These are phyloP conservation scores for Kodamaea jinghongensis DNA, from an alignment of 805 yeast species.

Conservation along the genomic window DNA sequence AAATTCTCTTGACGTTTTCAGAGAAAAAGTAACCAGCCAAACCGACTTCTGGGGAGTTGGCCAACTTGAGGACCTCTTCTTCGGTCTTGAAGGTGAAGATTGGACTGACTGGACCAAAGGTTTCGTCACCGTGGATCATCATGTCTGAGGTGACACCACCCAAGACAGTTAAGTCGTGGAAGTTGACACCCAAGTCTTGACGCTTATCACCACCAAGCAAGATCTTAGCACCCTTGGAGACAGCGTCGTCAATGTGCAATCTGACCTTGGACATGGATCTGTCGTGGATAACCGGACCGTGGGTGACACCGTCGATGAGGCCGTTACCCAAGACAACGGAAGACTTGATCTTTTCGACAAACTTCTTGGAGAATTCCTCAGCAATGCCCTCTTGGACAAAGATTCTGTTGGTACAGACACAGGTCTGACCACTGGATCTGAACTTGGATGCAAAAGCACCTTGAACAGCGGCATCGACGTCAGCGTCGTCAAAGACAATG, in stretches of 20 bases:
- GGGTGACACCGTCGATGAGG: slow-evolving; percentile 54
- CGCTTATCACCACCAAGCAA: slow-evolving; percentile 58
- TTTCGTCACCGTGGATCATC: slow-evolving; percentile 63
- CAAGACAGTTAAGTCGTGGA: slow-evolving; percentile 67
- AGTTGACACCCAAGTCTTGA: slow-evolving; percentile 56
- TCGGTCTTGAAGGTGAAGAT: slow-evolving; percentile 61
- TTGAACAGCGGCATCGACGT: slow-evolving; percentile 62
- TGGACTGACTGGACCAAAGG: slow-evolving; percentile 80
- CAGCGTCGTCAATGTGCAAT: slow-evolving; percentile 65
- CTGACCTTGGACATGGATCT: slow-evolving; percentile 61
- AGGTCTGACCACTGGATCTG: slow-evolving; percentile 78
- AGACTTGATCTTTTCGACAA: slow-evolving; percentile 38
- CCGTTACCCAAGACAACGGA: slow-evolving; percentile 62
- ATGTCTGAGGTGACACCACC: slow-evolving; percentile 58
- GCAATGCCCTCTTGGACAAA: slow-evolving; percentile 65
- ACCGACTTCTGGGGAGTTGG: slow-evolving; percentile 70
- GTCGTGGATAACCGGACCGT: slow-evolving; percentile 72
- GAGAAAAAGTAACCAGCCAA: slow-evolving; percentile 77
- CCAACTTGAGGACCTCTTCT: slow-evolving; percentile 58
- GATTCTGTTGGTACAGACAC: slow-evolving; percentile 75
- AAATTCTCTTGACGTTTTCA: slow-evolving; percentile 49
- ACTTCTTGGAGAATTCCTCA: slow-evolving; percentile 53
- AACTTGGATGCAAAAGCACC: slow-evolving; percentile 67
- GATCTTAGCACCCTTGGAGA: slow-evolving; percentile 60
- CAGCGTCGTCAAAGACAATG: slow-evolving; percentile 71